Percentiles rank a stretch among this genome's conserved stretches.
Conservation (phyloP, 768 basidiomycete species). For the Hydnomerulius pinastri region DNA sequence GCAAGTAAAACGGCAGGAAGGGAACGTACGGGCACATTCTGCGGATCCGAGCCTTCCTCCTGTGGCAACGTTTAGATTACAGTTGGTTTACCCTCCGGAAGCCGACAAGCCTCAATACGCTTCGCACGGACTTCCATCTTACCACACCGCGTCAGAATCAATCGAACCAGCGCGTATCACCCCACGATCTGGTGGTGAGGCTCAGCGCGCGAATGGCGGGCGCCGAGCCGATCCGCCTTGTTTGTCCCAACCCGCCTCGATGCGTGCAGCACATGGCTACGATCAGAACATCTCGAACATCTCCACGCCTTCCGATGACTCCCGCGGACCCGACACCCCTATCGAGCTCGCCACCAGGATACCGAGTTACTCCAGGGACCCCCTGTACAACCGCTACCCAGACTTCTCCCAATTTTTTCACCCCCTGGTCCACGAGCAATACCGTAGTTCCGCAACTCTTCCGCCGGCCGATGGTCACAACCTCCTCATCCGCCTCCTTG, state of each 20-base stretch:
- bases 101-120: not conserved
- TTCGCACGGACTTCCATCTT: not conserved
- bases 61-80: constrained; percentile 18
- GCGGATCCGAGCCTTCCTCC: not conserved
- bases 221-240: not conserved
- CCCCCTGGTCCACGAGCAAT: constrained; percentile 15
- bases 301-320: not conserved
- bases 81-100: not conserved
- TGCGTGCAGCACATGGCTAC: not conserved
- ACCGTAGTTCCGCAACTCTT: not conserved
- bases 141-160: constrained; percentile 4
- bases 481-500: not conserved
- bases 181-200: not conserved
- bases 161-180: not conserved
- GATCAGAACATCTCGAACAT: constrained; percentile 2
- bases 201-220: not conserved
- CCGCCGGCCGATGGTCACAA: not conserved
- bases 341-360: not conserved
- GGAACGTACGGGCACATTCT: not conserved
- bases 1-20: not conserved
- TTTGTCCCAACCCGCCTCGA: not conserved
- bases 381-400: constrained; percentile 32
- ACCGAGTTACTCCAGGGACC: constrained; percentile 31
- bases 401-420: constrained; percentile 35
- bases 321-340: not conserved